Conservation (phyloP, 139 green algal genomes). For the Gonium pectorale region DNA sequence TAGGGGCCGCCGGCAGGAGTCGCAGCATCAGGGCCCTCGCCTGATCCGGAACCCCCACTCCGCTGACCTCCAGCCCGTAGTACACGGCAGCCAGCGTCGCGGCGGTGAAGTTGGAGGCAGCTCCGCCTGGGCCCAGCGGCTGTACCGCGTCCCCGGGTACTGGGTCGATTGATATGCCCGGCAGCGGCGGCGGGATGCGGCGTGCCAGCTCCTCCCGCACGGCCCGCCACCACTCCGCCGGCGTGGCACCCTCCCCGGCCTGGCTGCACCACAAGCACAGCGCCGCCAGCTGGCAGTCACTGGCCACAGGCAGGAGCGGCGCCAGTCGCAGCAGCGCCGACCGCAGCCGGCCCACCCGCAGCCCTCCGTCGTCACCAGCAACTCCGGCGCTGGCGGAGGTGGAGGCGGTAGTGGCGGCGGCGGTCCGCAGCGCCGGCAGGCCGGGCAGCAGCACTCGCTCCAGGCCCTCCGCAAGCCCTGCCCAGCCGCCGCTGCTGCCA, state of each 20-base stretch:
- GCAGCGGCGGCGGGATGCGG: neutral
- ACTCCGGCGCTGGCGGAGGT: too few species aligned
- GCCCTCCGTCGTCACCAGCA: too few species aligned
- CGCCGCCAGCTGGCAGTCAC: constrained; percentile 6
- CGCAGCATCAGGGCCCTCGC: neutral
- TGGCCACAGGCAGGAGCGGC: neutral
- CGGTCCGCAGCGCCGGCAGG: neutral
- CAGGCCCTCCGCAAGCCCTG: neutral
- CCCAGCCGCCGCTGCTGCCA: neutral
- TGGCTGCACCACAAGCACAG: neutral
- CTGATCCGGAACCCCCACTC: neutral
- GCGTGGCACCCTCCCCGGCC: neutral
- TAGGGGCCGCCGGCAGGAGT: neutral
- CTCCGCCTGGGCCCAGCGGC: neutral
- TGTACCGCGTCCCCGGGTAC: neutral
- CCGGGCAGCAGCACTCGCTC: constrained; percentile 8
- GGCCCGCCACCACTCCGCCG: neutral
- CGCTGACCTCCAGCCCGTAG: constrained; percentile 7
- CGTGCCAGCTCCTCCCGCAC: neutral
- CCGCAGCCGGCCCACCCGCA: neutral
- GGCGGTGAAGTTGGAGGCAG: neutral
- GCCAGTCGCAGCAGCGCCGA: neutral
- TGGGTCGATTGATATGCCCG: neutral
- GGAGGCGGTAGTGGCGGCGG: too few species aligned
- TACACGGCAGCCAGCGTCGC: neutral